Percentiles rank a stretch among this genome's conserved stretches.
These are phyloP conservation scores for Cladosporium sp. DNA, from an alignment of 2,329 filamentous ascomycete genomes.

Conservation along the genomic window DNA sequence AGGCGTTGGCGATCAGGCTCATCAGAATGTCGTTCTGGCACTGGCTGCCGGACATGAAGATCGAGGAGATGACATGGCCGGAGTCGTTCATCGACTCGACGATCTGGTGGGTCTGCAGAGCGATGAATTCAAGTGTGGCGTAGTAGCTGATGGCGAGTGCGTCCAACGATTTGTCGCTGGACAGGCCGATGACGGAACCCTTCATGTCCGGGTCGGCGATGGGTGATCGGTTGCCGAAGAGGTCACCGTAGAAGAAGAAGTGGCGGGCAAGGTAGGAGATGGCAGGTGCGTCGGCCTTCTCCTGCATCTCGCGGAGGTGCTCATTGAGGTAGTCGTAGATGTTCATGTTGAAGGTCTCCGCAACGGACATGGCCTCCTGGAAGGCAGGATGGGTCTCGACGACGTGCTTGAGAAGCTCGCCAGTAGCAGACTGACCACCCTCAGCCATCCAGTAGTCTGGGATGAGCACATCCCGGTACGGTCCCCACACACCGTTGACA, in stretches of 20 bases:
- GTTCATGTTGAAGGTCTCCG: conserved; percentile 77
- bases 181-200: conserved; percentile 81
- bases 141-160: conserved; percentile 91
- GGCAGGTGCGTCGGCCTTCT: conserved; percentile 65
- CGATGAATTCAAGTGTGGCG: conserved; percentile 95
- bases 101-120: conserved; percentile 93
- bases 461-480: conserved; percentile 89
- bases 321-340: conserved; percentile 95
- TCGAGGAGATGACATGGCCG: conserved; percentile 82
- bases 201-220: conserved; percentile 92
- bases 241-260: conserved; percentile 97
- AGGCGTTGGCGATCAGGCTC: conserved; percentile 84
- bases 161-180: conserved; percentile 80
- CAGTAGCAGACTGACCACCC: conserved; percentile 93
- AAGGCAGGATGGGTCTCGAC: conserved; percentile 93
- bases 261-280: conserved; percentile 86
- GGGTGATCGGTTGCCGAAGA: conserved; percentile 94
- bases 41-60: conserved; percentile 98
- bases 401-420: conserved; percentile 89
- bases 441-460: conserved; percentile 96
- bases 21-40: conserved; percentile 95
- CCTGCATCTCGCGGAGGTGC: conserved; percentile 72
- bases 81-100: conserved; percentile 88
- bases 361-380: conserved; percentile 71
- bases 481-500: conserved; percentile 93